phyloP scores from a whole-genome alignment of 2,329 filamentous ascomycete genomes.

The Periconia sp. region DNA sequence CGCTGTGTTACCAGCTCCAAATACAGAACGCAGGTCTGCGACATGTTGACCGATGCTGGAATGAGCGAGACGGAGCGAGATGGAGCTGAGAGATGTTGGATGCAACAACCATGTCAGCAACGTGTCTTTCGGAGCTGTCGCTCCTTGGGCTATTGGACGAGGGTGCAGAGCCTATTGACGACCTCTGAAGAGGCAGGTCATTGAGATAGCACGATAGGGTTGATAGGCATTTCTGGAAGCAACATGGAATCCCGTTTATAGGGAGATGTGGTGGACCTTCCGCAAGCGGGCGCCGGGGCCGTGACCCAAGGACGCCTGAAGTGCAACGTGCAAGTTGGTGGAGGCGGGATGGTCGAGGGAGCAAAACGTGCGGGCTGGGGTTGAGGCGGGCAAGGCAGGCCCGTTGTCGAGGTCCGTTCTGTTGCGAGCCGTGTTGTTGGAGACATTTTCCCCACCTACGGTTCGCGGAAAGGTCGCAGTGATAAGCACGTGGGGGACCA shows the following conservation, averaged over 20 bases:
- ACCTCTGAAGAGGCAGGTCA: constrained; percentile 6
- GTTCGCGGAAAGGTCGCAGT: constrained; percentile 26
- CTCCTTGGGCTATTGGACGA: no score
- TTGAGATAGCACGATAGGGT: not conserved
- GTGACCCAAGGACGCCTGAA: no score
- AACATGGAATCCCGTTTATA: constrained; percentile 1
- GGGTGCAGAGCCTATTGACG: no score
- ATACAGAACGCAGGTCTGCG: constrained; percentile 15
- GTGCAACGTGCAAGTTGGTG: no score
- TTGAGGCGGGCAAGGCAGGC: no score
- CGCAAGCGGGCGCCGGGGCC: no score
- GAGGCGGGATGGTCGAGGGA: no score
- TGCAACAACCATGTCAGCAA: no score
- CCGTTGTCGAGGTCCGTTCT: constrained; percentile 1
- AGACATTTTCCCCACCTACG: constrained; percentile 22
- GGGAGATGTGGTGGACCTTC: no score
- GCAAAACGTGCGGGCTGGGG: no score
- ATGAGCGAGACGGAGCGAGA: not conserved
- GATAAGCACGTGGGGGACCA: constrained; percentile 46
- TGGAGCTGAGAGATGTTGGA: not conserved
- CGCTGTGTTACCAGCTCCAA: constrained; percentile 32
- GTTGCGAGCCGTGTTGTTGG: constrained; percentile 11
- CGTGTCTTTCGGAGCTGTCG: no score
- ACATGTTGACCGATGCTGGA: constrained; percentile 1
- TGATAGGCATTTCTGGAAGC: constrained; percentile 2